Base-by-base conservation (phyloP, 108 stramenopile genomes). In the Conticribra weissflogii region DNA sequence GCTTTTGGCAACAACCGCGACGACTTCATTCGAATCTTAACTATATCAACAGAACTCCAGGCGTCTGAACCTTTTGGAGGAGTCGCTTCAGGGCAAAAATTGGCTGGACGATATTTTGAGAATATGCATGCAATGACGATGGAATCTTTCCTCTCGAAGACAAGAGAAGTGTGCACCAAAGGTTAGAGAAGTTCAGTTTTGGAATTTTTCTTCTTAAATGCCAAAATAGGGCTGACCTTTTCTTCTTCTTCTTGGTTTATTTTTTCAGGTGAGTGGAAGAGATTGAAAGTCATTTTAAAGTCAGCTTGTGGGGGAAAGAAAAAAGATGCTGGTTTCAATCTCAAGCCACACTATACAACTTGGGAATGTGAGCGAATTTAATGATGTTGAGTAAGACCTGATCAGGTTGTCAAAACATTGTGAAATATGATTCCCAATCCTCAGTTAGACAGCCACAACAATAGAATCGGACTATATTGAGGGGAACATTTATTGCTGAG, bases 291-390 rank as follows among this genome's bases (percentile, higher is more conserved):
- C 4, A 51, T 86, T 7, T 56, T 93, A 30, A 93, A 93, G 63
- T 54, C 79, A 58, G 78, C 79, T n/a, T 89, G 87, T 59, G 92
- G 93, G 18, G 93, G 93, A 9, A 94, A 94, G 76, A 94, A 94
- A 71, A 94, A 89, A 48, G 93, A 84, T 33, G 79, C 90, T 17
- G 93, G 88, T 54, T 94, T 88, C 57, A 83, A 85, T 25, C 78
- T 87, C 51, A 88, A 86, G 67, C 90, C 93, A 9, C 86, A 83
- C 17, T 67, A 68, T 41, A 92, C 89, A 12, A 77, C 48, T n/a
- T 92, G 88, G 87, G 86, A 88, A 18, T 85, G 89, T 57, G 88
- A 91, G 58, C 81, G 93, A 9, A 41, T 41, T 41, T 41, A 12
- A 41, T 9, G 36, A 41, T 12, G 12, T 12, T 41, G 5, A n/a